A percentile compares a stretch with the other conserved stretches of the same genome.
phyloP scores from a whole-genome alignment of 257 asterid species.

The Coffea eugenioides region DNA sequence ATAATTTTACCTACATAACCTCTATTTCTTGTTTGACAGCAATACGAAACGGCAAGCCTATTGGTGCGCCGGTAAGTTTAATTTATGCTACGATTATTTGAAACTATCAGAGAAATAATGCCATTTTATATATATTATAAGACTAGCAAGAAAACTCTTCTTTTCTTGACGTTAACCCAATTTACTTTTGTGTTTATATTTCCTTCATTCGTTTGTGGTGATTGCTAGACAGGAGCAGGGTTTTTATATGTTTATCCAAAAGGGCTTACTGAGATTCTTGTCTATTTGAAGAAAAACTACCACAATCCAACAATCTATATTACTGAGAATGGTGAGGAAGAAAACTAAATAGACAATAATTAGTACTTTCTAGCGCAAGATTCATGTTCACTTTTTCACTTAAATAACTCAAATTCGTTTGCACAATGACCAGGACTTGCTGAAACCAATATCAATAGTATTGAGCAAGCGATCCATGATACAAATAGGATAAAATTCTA shows the following conservation, averaged over 20 bases:
- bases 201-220: neutral
- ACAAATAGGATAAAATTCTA: slow-evolving; percentile 18
- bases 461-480: slow-evolving; percentile 12
- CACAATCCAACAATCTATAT: slow-evolving; percentile 19
- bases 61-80: slow-evolving; percentile 3
- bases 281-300: slow-evolving; percentile 21
- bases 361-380: too few species aligned
- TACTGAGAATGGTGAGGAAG: slow-evolving; percentile 21
- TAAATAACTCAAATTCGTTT: too few species aligned
- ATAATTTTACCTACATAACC: neutral
- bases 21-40: neutral
- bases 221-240: slow-evolving; percentile 13
- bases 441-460: slow-evolving; percentile 7
- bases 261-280: slow-evolving; percentile 15
- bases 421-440: slow-evolving; percentile 3
- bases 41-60: neutral
- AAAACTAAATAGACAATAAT: too few species aligned
- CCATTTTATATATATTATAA: too few species aligned
- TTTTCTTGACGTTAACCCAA: neutral
- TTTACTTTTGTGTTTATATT: neutral
- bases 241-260: slow-evolving; percentile 10
- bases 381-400: too few species aligned
- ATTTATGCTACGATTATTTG: neutral
- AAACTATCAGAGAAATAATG: too few species aligned
- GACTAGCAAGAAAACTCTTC: neutral